Evolutionary conservation across 2,329 filamentous ascomycete species (phyloP).

Genomic region (Dactylellina sp.): DNA sequence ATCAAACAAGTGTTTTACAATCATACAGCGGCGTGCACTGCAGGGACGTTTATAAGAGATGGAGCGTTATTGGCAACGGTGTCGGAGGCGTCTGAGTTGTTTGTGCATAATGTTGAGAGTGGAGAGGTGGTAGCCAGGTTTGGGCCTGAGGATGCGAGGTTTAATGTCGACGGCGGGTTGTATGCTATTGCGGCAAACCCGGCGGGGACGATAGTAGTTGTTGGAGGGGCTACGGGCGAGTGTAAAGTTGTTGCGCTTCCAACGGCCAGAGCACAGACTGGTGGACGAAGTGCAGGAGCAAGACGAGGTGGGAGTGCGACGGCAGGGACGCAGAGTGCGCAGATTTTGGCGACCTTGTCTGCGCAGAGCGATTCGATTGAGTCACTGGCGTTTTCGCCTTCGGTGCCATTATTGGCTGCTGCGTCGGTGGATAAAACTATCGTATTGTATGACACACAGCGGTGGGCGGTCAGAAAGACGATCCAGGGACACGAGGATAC

Average conservation of each 20-base stretch:
- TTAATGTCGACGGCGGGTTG: conserved; percentile 88
- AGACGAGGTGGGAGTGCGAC: conserved; percentile 64
- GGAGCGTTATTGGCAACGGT: conserved; percentile 88
- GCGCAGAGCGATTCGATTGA: conserved; percentile 84
- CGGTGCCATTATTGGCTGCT: conserved; percentile 71
- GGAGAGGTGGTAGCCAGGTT: conserved; percentile 78
- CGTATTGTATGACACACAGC: conserved; percentile 84
- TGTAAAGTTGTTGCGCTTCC: conserved; percentile 89
- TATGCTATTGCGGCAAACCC: conserved; percentile 89
- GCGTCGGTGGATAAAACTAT: conserved; percentile 81
- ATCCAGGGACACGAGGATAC: conserved; percentile 88
- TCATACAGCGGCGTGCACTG: conserved; percentile 86
- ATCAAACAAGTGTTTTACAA: conserved; percentile 94
- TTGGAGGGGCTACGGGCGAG: conserved; percentile 86
- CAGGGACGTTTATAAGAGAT: conserved; percentile 89
- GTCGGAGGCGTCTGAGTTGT: conserved; percentile 85
- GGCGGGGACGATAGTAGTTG: conserved; percentile 80
- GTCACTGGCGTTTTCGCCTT: conserved; percentile 74
- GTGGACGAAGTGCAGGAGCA: conserved; percentile 62
- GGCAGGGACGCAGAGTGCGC: conserved; percentile 68
- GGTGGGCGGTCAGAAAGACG: conserved; percentile 83
- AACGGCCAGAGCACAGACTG: conserved; percentile 64
- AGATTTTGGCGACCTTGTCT: conserved; percentile 84
- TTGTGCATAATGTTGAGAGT: conserved; percentile 84
- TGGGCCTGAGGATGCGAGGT: conserved; percentile 85